phyloP scores from a whole-genome alignment of 2,329 filamentous ascomycete genomes.

The Fusarium agapanthi region DNA sequence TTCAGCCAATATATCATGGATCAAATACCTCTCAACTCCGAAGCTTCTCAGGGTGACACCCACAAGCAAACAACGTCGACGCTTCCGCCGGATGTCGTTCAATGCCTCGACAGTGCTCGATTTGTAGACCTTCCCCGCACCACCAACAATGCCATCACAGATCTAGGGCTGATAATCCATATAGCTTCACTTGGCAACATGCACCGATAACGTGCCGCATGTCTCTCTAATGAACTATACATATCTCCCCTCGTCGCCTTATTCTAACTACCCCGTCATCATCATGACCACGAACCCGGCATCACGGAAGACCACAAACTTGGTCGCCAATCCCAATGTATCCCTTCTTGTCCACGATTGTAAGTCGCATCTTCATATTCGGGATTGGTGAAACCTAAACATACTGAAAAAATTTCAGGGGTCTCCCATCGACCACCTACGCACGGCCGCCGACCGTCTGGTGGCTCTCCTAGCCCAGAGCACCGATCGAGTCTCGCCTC shows the following conservation, averaged over 20 bases:
- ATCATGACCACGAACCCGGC: conserved; percentile 90
- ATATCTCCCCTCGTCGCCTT: conserved; percentile 83
- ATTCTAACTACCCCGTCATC: conserved; percentile 78
- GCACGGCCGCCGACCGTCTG: conserved; percentile 65
- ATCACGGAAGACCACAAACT: conserved; percentile 83
- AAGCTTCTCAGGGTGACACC: conserved; percentile 77
- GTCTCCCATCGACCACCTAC: conserved; percentile 90
- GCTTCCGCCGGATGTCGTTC: conserved; percentile 84
- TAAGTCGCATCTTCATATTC: conserved; percentile 41
- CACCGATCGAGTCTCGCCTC: conserved; percentile 79
- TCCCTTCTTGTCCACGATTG: conserved; percentile 96
- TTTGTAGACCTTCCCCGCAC: conserved; percentile 70
- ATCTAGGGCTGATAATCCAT: conserved; percentile 4
- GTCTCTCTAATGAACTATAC: conserved; percentile 99
- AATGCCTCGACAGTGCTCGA: conserved; percentile 91
- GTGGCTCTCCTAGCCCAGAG: conserved; percentile 70
- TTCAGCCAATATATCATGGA: conserved; percentile 53
- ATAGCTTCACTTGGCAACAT: conserved; percentile 95
- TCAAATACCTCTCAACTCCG: conserved; percentile 77
- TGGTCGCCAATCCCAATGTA: conserved; percentile 84
- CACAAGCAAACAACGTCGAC: conserved; percentile 74
- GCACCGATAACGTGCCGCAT: conserved; percentile 82
- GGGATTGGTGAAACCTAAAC: background rate
- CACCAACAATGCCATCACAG: conserved; percentile 12
- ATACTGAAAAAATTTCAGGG: conserved; percentile 57